These are phyloP conservation scores for Phlebiopsis flavidoalba DNA, from an alignment of 768 basidiomycete species.

Conservation along the genomic window DNA sequence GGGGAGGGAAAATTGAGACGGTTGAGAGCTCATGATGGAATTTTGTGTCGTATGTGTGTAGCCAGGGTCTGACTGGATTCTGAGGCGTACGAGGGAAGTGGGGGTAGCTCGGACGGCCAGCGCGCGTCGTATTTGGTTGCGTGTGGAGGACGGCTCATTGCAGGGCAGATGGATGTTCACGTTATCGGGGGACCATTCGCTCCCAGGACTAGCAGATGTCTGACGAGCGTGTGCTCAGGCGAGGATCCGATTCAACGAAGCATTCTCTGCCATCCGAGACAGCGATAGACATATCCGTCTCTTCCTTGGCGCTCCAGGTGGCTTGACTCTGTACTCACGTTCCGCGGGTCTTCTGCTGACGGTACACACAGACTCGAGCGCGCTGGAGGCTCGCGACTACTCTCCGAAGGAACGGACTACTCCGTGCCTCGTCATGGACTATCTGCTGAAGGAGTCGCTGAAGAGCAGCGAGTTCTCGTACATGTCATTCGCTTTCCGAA, in stretches of 20 bases:
- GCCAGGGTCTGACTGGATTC: background rate
- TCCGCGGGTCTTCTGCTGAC: background rate
- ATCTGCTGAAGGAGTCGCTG: background rate
- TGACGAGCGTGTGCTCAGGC: background rate
- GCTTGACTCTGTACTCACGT: background rate
- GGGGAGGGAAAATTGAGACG: background rate
- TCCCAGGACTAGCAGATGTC: background rate
- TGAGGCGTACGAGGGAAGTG: constrained; percentile 16
- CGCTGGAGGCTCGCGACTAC: background rate
- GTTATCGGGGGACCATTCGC: constrained; percentile 13
- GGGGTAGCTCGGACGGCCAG: constrained; percentile 21
- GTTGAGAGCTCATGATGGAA: background rate
- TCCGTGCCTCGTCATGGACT: background rate
- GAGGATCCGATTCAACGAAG: constrained; percentile 3
- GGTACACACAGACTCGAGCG: background rate
- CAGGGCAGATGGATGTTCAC: background rate
- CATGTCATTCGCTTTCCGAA: constrained; percentile 15
- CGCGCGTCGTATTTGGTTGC: constrained; percentile 1
- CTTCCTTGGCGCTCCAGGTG: background rate
- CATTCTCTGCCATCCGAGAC: constrained; percentile 10
- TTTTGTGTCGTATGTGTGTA: background rate
- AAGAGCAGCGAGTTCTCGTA: constrained; percentile 10
- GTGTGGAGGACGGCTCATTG: background rate
- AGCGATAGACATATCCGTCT: constrained; percentile 5
- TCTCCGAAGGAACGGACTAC: constrained; percentile 15